These are phyloP conservation scores for Pilatotrama ljubarskyi DNA, from an alignment of 768 basidiomycete species.

Conservation along the genomic window DNA sequence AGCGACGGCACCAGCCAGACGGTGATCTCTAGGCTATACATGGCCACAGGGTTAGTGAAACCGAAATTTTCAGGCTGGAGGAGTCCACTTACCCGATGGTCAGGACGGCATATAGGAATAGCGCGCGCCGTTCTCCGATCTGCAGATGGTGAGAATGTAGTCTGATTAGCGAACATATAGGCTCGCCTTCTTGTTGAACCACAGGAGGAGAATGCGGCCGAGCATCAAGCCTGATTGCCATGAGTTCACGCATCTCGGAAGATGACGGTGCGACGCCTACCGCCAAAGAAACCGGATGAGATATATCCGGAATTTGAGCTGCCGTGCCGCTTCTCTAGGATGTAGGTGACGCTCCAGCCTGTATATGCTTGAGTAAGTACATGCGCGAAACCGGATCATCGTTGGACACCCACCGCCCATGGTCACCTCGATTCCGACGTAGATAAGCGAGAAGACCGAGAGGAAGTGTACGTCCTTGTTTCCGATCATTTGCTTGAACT, in stretches of 20 bases:
- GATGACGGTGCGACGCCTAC: constrained; percentile 15
- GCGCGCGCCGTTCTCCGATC: constrained; percentile 30
- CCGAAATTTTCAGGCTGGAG: too few relatives aligned
- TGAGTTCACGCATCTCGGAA: too few relatives aligned
- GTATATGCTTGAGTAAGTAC: neutral
- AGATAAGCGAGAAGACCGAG: constrained; percentile 40
- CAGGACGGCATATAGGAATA: constrained; percentile 29
- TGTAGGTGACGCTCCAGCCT: constrained; percentile 48
- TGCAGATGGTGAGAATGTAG: too few relatives aligned
- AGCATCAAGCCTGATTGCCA: constrained; percentile 26
- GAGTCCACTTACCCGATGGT: constrained; percentile 30
- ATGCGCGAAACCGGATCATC: constrained; percentile 6
- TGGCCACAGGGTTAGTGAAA: too few relatives aligned
- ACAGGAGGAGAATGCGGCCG: constrained; percentile 22
- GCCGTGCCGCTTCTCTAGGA: constrained; percentile 39
- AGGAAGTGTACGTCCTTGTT: constrained; percentile 38
- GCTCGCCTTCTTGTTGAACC: constrained; percentile 26
- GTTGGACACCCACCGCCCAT: constrained; percentile 36
- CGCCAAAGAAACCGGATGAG: constrained; percentile 43
- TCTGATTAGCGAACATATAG: too few relatives aligned
- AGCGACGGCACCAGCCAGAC: constrained; percentile 57
- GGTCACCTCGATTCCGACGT: constrained; percentile 44
- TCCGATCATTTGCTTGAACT: constrained; percentile 36
- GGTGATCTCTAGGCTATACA: constrained; percentile 28
- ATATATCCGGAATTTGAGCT: constrained; percentile 41